Conservation (phyloP, 805 yeast species). For the Yarrowia sp. region DNA sequence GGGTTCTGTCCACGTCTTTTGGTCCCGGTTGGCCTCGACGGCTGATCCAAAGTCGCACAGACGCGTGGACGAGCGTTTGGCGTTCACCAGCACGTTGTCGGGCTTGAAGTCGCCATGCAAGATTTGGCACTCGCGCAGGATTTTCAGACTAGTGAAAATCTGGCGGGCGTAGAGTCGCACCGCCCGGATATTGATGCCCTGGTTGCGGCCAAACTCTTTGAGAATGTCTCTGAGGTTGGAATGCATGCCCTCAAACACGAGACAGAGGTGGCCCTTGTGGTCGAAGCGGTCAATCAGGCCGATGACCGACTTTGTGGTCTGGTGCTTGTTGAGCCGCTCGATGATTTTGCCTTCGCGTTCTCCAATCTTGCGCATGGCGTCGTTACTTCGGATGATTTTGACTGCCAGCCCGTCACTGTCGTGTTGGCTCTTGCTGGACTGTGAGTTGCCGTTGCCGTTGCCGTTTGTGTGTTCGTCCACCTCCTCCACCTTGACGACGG, state of each 20-base stretch:
- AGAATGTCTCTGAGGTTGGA: conserved; percentile 77
- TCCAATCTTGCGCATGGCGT: conserved; percentile 70
- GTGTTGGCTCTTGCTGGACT: too few relatives aligned
- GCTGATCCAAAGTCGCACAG: conserved; percentile 93
- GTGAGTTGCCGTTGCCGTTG: background rate
- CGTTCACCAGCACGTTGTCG: conserved; percentile 79
- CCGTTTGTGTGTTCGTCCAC: conserved; percentile 17
- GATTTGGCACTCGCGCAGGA: conserved; percentile 71
- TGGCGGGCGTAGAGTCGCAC: conserved; percentile 75
- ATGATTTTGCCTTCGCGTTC: conserved; percentile 72
- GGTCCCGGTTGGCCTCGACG: conserved; percentile 47
- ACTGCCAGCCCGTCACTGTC: conserved; percentile 54
- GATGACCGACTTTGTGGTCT: conserved; percentile 66
- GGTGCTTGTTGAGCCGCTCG: conserved; percentile 65
- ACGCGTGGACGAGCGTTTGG: conserved; percentile 68
- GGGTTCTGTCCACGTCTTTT: conserved; percentile 41
- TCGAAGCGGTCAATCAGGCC: conserved; percentile 73
- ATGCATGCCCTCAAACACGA: conserved; percentile 82
- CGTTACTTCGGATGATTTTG: conserved; percentile 70
- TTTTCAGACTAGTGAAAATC: conserved; percentile 70
- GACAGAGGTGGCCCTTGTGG: conserved; percentile 83
- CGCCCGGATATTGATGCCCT: conserved; percentile 74
- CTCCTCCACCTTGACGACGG: conserved; percentile 46
- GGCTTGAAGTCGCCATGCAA: conserved; percentile 94
- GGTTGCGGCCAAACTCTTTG: conserved; percentile 82